These are phyloP conservation scores for Phytophthora colocasiae DNA, from an alignment of 352 stramenopile genomes.

Conservation along the genomic window DNA sequence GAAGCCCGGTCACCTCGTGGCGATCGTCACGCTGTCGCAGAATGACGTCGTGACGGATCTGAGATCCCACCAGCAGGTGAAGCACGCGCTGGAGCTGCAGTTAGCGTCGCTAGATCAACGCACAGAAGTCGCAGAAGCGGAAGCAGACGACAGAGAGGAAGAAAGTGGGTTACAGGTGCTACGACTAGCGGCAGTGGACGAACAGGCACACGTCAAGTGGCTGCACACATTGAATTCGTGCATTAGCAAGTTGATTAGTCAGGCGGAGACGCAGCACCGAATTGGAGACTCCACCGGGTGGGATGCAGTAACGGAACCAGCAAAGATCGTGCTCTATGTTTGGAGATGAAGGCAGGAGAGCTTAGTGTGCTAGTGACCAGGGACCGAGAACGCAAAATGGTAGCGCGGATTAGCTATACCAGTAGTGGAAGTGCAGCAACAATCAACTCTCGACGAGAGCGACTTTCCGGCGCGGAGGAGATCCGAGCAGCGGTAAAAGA, in stretches of 20 bases:
- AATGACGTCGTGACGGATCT: constrained; percentile 67
- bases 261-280: constrained; percentile 40
- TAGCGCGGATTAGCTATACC: constrained; percentile 40
- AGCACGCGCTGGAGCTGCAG: constrained; percentile 63
- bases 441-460: constrained; percentile 38
- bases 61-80: constrained; percentile 46
- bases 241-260: constrained; percentile 52
- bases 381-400: constrained; percentile 30
- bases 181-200: constrained; percentile 46
- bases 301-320: constrained; percentile 29
- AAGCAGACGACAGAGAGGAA: constrained; percentile 11
- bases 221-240: constrained; percentile 53
- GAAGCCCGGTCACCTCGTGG: constrained; percentile 40
- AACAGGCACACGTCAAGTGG: constrained; percentile 51
- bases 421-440: constrained; percentile 47
- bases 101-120: constrained; percentile 28
- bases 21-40: constrained; percentile 54
- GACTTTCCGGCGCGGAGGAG: constrained; percentile 38
- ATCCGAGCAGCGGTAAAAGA: constrained; percentile 41
- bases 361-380: constrained; percentile 22
- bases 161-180: constrained; percentile 33
- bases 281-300: constrained; percentile 26
- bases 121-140: constrained; percentile 11
- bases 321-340: constrained; percentile 41
- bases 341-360: constrained; percentile 35